Percentiles rank a stretch among this genome's conserved stretches.
Evolutionary conservation across 2,329 filamentous ascomycete genomes (phyloP).

Genomic region (Paraconiothyrium brasiliense): DNA sequence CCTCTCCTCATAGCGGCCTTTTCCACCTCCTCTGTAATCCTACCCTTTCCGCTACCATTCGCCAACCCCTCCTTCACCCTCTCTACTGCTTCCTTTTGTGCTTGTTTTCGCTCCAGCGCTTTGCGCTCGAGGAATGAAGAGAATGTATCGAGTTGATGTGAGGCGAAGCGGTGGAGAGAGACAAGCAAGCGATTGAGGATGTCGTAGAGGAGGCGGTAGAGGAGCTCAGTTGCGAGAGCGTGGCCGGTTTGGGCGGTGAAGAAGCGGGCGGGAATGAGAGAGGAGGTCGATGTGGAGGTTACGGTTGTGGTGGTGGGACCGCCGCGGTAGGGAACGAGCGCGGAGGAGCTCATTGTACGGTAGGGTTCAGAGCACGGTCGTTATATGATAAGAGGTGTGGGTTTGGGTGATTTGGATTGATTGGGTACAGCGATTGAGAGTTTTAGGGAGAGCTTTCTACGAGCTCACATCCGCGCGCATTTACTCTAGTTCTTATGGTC

Average conservation of each 20-base stretch:
- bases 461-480: background rate
- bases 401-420: too few species aligned
- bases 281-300: conserved; percentile 15
- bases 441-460: background rate
- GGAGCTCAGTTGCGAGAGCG: conserved; percentile 40
- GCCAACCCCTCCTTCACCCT: background rate
- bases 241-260: conserved; percentile 34
- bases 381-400: too few species aligned
- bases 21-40: conserved; percentile 35
- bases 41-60: conserved; percentile 12
- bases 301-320: conserved; percentile 6
- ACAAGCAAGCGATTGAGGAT: conserved; percentile 38
- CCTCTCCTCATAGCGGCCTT: conserved; percentile 31
- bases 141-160: conserved; percentile 34
- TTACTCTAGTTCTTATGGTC: background rate
- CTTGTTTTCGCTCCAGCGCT: conserved; percentile 27
- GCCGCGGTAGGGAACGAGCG: conserved; percentile 27
- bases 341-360: background rate
- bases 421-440: too few species aligned
- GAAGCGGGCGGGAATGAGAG: conserved; percentile 21
- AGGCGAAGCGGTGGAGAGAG: conserved; percentile 35
- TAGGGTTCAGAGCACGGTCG: background rate
- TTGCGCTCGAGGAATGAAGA: conserved; percentile 36
- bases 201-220: conserved; percentile 43
- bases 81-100: conserved; percentile 1